Conservation (phyloP, 495 filamentous ascomycete genomes). For the Aspergillus saccharolyticus region DNA sequence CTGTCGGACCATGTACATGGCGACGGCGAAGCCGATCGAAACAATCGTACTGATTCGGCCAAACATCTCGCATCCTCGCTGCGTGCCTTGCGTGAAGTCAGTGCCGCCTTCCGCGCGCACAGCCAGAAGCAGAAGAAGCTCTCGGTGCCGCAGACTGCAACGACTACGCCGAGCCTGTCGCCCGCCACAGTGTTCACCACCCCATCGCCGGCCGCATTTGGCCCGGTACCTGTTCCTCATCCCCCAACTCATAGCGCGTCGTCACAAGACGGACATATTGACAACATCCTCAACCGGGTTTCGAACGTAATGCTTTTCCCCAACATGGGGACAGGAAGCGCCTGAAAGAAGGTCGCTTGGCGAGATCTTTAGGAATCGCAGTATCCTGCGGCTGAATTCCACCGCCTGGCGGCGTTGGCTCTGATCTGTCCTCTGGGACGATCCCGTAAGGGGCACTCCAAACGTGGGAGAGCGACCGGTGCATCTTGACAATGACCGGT, state of each 20-base stretch:
- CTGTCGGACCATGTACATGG: conserved; percentile 40
- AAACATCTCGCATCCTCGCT: conserved; percentile 38
- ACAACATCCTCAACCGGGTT: conserved; percentile 26
- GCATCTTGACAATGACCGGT: not conserved
- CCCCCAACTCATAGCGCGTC: conserved; percentile 9
- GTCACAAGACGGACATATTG: conserved; percentile 15
- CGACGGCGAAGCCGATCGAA: conserved; percentile 27
- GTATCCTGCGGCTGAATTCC: not conserved
- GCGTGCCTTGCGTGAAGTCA: conserved; percentile 37
- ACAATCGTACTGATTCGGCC: conserved; percentile 35
- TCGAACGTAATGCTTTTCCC: conserved; percentile 44
- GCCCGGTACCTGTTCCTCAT: conserved; percentile 11
- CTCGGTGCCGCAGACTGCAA: conserved; percentile 1
- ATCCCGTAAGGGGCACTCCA: not conserved
- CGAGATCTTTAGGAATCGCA: not conserved
- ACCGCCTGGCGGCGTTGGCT: not conserved
- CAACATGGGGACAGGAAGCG: conserved; percentile 25
- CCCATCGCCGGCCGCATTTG: conserved; percentile 21
- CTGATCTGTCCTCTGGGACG: not conserved
- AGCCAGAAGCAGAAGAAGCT: conserved; percentile 9
- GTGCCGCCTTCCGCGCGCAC: conserved; percentile 29
- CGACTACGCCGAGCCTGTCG: conserved; percentile 12
- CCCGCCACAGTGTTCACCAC: conserved; percentile 23
- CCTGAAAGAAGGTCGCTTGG: conserved; percentile 1
- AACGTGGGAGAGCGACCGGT: not conserved